Base-by-base conservation (phyloP, 1,139 yeast genomes). In the Lodderomyces parapsilosis region DNA sequence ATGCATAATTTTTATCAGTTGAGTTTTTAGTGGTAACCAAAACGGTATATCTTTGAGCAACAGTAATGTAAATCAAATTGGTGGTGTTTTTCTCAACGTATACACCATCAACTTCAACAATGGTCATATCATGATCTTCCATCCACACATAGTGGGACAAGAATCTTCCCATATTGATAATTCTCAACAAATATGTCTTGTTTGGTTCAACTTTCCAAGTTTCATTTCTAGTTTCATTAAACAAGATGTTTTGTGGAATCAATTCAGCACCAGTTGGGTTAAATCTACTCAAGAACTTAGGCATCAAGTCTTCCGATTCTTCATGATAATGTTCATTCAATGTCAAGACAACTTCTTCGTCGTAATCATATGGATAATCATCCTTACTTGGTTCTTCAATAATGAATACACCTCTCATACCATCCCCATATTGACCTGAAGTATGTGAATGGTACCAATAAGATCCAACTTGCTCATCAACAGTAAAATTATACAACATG, bases 231-330 rank as follows among this genome's bases (percentile, higher is more conserved):
- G 86, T 72, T 49, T 85, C 86, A 57, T 85, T 84, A 57, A 85
- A 75, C 43, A 85, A 65, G 31, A 80, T 55, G 55, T 79, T 81
- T 49, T 81, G 81, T 6, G 93, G 93, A 45, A 85, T 76, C 31
- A 93, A 93, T 59, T 86, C 94, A 32, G 87, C 89, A 43, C 94
- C 94, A 1, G 91, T 84, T 25, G 94, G 94, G 52, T 86, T 86
- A 57, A 76, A 85, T 49, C 84, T 63, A 40, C 74, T 74, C 57
- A 83, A 62, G 60, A 84, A 85, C 30, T 63, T 60, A 8, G 62
- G 54, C 43, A 71, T 62, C 36, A 83, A 66, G 2, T 63, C 71
- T 14, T 66, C 65, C 43, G 79, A 70, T 36, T 72, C 64, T 23
- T 69, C 62, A 54, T 82, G 87, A 57, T 86, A 86, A 65, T 83